Evolutionary conservation across 208 protist genomes (phyloP).

Genomic region (Crithidia thermophila): DNA sequence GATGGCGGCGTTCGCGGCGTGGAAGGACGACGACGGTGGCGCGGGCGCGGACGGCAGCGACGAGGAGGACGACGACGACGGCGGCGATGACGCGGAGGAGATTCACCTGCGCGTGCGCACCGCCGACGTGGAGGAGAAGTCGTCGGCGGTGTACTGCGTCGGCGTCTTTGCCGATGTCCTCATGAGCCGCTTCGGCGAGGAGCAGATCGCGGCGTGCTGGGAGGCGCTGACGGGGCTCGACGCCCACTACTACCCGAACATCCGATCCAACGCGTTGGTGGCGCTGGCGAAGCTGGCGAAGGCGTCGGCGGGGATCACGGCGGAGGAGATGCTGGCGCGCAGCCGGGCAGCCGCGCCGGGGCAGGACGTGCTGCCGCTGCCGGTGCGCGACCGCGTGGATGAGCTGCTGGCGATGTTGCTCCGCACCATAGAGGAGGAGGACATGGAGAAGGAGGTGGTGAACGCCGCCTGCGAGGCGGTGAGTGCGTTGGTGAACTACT

Average conservation of each 20-base stretch:
- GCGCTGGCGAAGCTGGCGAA: slow-evolving; percentile 67
- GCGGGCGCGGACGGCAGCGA: slow-evolving; percentile 3
- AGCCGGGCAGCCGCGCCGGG: slow-evolving; percentile 26
- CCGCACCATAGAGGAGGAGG: slow-evolving; percentile 49
- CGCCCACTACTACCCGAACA: slow-evolving; percentile 64
- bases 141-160: slow-evolving; percentile 74
- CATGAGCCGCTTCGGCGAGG: slow-evolving; percentile 43
- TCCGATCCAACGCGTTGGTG: slow-evolving; percentile 68
- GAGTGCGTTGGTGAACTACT: slow-evolving; percentile 62
- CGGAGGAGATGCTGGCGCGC: slow-evolving; percentile 30
- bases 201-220: slow-evolving; percentile 62
- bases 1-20: slow-evolving; percentile 22
- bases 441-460: slow-evolving; percentile 78
- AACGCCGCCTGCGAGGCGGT: slow-evolving; percentile 75
- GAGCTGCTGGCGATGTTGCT: slow-evolving; percentile 52
- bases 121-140: slow-evolving; percentile 87
- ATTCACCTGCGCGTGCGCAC: slow-evolving; percentile 75
- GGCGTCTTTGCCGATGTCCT: slow-evolving; percentile 82
- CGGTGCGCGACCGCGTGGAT: slow-evolving; percentile 55
- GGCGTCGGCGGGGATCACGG: slow-evolving; percentile 45
- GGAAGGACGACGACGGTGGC: slow-evolving; percentile 26
- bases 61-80: slow-evolving; percentile 37
- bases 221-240: slow-evolving; percentile 44
- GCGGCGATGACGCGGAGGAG: slow-evolving; percentile 61
- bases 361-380: slow-evolving; percentile 54